Percentiles rank a stretch among this genome's conserved stretches.
phyloP scores from a whole-genome alignment of 1,284 basidiomycete genomes.

The Moniliophthora roreri region DNA sequence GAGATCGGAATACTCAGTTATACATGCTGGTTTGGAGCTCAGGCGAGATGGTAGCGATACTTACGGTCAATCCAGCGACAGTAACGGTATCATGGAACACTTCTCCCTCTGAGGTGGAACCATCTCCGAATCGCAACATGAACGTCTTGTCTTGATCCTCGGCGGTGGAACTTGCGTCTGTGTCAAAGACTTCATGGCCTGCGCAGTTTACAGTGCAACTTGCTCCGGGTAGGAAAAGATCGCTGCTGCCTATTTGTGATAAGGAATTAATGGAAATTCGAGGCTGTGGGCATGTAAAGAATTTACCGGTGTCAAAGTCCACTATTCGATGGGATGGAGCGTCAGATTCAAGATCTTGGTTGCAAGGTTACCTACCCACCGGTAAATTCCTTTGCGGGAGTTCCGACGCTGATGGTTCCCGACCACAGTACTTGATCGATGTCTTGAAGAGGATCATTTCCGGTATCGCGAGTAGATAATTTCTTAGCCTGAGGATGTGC shows the following conservation, averaged over 20 bases:
- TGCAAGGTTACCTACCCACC: slow-evolving; percentile 17
- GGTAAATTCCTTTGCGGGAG: slow-evolving; percentile 33
- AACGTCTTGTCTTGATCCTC: slow-evolving; percentile 23
- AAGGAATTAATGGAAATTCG: slow-evolving; percentile 10
- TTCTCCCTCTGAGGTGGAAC: slow-evolving; percentile 30
- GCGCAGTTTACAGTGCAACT: slow-evolving; percentile 34
- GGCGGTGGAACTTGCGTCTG: slow-evolving; percentile 29
- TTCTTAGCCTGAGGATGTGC: slow-evolving; percentile 26
- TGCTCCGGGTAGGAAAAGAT: slow-evolving; percentile 39
- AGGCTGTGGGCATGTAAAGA: neutral
- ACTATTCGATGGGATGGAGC: slow-evolving; percentile 30
- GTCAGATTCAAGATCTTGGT: neutral
- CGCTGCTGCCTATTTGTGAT: slow-evolving; percentile 32
- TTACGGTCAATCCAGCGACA: slow-evolving; percentile 28
- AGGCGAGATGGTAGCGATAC: neutral
- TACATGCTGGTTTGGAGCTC: neutral
- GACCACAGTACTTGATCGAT: slow-evolving; percentile 29
- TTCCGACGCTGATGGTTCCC: slow-evolving; percentile 42
- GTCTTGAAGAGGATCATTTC: slow-evolving; percentile 29
- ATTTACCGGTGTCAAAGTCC: slow-evolving; percentile 42
- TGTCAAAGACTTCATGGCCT: slow-evolving; percentile 32
- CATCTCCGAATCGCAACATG: slow-evolving; percentile 28
- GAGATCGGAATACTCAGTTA: too few relatives aligned
- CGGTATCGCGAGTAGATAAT: slow-evolving; percentile 22
- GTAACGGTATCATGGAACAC: slow-evolving; percentile 32